Evolutionary conservation across 2,329 filamentous ascomycete species (phyloP).

Genomic region (Ploettnerulaceae sp.): DNA sequence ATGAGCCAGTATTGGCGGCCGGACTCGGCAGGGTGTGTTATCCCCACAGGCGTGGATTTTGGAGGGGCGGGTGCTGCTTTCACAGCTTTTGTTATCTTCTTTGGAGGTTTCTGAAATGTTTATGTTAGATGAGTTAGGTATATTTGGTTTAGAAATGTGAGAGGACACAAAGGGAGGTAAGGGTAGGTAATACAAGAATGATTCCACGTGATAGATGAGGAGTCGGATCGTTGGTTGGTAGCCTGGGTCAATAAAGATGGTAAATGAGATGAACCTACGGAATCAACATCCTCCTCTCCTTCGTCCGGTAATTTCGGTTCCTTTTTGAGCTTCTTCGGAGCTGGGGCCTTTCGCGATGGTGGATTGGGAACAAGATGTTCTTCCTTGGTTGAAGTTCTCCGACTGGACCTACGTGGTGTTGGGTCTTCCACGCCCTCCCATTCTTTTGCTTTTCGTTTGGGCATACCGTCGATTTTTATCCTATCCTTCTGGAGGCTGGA

Average conservation of each 20-base stretch:
- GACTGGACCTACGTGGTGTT: slow-evolving; percentile 28
- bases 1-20: slow-evolving; percentile 66
- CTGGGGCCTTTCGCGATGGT: background rate
- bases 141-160: no score
- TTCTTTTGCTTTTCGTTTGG: slow-evolving; percentile 30
- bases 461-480: slow-evolving; percentile 17
- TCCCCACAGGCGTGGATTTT: slow-evolving; percentile 4
- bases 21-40: no score
- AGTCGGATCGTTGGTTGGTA: background rate
- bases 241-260: background rate
- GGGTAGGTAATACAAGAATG: no score
- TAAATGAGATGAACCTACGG: background rate
- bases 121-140: background rate
- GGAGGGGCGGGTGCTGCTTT: slow-evolving; percentile 3
- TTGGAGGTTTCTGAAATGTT: slow-evolving; percentile 5
- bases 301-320: slow-evolving; percentile 9
- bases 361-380: slow-evolving; percentile 8
- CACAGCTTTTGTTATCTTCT: slow-evolving; percentile 10
- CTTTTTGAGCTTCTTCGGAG: slow-evolving; percentile 7
- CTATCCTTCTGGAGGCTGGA: no score
- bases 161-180: no score
- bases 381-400: slow-evolving; percentile 18
- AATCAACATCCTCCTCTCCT: slow-evolving; percentile 9
- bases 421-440: slow-evolving; percentile 15
- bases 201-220: background rate